These are phyloP conservation scores for Cystobasidium tubakii DNA, from an alignment of 768 basidiomycete genomes.

Conservation along the genomic window DNA sequence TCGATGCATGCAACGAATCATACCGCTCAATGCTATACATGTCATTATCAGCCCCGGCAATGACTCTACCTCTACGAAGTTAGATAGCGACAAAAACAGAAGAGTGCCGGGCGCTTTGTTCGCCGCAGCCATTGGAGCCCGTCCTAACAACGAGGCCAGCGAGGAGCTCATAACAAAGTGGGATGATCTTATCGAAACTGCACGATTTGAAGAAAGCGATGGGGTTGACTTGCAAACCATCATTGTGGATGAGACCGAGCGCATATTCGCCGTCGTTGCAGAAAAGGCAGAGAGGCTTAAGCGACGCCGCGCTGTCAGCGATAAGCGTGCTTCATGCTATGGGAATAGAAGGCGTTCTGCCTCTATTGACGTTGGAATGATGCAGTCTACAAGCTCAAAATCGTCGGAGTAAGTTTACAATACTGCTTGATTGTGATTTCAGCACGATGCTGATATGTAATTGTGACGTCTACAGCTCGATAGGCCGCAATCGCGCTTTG, in stretches of 20 bases:
- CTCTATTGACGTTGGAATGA: constrained; percentile 13
- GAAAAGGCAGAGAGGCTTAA: neutral
- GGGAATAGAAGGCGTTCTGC: constrained; percentile 17
- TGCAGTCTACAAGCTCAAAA: constrained; percentile 4
- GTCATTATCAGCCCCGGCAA: neutral
- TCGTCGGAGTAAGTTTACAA: neutral
- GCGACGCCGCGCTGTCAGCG: neutral
- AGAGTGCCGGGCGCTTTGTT: constrained; percentile 18
- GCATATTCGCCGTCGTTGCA: constrained; percentile 19
- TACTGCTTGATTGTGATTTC: neutral
- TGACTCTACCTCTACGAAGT: neutral
- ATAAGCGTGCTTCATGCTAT: neutral
- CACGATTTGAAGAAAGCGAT: neutral
- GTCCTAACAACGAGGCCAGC: neutral
- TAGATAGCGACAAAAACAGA: neutral
- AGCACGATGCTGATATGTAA: neutral
- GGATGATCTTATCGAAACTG: neutral
- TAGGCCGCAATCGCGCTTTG: neutral
- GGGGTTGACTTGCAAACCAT: neutral
- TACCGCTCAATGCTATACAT: neutral
- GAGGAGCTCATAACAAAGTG: neutral
- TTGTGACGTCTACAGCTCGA: neutral
- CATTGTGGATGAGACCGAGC: constrained; percentile 18
- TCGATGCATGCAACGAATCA: neutral
- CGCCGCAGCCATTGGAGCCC: neutral